These are phyloP conservation scores for Pleurotus djamor DNA, from an alignment of 768 basidiomycete species.

Conservation along the genomic window DNA sequence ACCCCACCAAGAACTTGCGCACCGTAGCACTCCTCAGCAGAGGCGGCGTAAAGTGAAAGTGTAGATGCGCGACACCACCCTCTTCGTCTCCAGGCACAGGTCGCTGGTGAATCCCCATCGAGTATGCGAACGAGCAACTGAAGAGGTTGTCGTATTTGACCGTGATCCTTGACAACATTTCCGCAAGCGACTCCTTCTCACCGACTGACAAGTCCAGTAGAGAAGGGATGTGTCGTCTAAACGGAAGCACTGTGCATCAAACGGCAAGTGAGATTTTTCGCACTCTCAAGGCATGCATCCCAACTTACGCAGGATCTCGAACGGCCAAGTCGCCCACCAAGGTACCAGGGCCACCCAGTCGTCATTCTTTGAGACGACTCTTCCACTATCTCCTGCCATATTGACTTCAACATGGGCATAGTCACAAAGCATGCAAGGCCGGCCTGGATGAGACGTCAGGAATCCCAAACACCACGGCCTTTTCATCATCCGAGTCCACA, in stretches of 20 bases:
- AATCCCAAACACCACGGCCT: too few species aligned
- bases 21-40: conserved; percentile 79
- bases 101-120: conserved; percentile 92
- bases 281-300: not conserved
- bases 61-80: conserved; percentile 71
- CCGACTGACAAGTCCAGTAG: conserved; percentile 54
- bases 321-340: conserved; percentile 97
- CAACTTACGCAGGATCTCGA: conserved; percentile 70
- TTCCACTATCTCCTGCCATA: conserved; percentile 38
- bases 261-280: not conserved
- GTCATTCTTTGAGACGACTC: conserved; percentile 69
- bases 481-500: not conserved
- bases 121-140: conserved; percentile 87
- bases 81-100: conserved; percentile 52
- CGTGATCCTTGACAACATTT: conserved; percentile 62
- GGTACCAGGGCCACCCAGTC: conserved; percentile 87
- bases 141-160: conserved; percentile 79
- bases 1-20: conserved; percentile 89
- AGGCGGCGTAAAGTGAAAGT: conserved; percentile 87
- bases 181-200: conserved; percentile 66
- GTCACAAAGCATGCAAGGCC: conserved; percentile 75
- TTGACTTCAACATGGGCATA: conserved; percentile 68
- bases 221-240: conserved; percentile 76
- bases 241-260: conserved; percentile 59
- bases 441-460: conserved; percentile 25